Percentiles rank a stretch among this genome's conserved stretches.
Evolutionary conservation across 305 asterid genomes (phyloP).

Genomic region (Fraxinus ornus): DNA sequence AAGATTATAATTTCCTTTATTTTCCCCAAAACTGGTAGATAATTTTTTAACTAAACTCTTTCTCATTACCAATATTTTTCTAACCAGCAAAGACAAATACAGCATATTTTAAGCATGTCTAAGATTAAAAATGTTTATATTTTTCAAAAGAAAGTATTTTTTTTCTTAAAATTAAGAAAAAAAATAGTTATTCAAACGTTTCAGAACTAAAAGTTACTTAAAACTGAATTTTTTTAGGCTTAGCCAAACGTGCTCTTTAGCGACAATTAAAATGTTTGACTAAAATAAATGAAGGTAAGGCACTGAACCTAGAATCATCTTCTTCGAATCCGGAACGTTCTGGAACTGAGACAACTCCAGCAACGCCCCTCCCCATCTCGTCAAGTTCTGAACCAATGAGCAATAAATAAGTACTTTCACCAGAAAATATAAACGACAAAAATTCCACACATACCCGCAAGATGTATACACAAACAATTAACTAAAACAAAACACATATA

Average conservation of each 20-base stretch:
- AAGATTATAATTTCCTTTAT: not conserved
- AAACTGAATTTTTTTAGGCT: not conserved
- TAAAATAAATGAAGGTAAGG: not conserved
- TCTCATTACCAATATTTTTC: not conserved
- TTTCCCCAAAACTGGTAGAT: not conserved
- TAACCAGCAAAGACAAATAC: not conserved
- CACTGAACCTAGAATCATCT: constrained; percentile 63
- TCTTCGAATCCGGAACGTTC: constrained; percentile 63
- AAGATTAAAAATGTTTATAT: not conserved
- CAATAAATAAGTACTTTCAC: not conserved
- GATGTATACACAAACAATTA: not conserved
- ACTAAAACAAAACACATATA: not conserved
- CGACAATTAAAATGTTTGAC: not conserved
- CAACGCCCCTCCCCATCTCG: constrained; percentile 92
- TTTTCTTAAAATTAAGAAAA: not conserved
- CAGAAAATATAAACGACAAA: not conserved
- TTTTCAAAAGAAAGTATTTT: not conserved
- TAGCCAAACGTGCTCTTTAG: not conserved
- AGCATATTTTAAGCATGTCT: not conserved
- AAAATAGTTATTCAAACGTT: not conserved
- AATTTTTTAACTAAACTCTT: not conserved
- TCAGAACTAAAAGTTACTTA: not conserved
- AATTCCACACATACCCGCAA: not conserved
- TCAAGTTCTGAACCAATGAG: constrained; percentile 60
- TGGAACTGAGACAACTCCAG: constrained; percentile 93